Percentiles rank a stretch among this genome's conserved stretches.
Conservation (phyloP, 1,284 basidiomycete genomes). For the Ganoderma lucidum region DNA sequence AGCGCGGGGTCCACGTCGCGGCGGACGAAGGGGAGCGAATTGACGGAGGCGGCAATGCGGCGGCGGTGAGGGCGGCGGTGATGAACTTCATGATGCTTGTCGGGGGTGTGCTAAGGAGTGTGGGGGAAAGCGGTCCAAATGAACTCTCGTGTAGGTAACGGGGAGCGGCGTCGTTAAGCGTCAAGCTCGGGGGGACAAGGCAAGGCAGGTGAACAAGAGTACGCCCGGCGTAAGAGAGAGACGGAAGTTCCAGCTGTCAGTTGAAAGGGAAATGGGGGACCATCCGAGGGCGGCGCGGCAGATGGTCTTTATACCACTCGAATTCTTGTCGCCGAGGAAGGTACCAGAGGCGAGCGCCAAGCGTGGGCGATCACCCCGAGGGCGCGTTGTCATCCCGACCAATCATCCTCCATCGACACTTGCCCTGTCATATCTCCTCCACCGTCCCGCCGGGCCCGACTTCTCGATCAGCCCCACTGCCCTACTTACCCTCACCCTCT, state of each 20-base stretch:
- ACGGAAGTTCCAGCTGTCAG: conserved; percentile 14
- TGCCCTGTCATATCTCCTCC: not conserved
- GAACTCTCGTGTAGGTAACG: conserved; percentile 9
- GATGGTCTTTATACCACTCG: conserved; percentile 3
- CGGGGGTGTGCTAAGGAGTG: conserved; percentile 12
- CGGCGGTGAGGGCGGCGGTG: conserved; percentile 13
- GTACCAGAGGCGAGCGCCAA: not conserved
- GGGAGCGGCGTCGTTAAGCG: conserved; percentile 7
- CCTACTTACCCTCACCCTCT: not conserved
- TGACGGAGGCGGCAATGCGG: conserved; percentile 14
- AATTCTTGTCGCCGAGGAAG: not conserved
- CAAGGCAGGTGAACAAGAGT: conserved; percentile 2
- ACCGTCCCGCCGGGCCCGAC: not conserved
- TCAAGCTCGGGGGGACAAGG: conserved; percentile 9
- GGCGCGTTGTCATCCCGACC: conserved; percentile 11
- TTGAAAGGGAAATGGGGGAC: not conserved
- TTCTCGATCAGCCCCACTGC: not conserved
- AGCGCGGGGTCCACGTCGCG: conserved; percentile 47
- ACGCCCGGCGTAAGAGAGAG: conserved; percentile 17
- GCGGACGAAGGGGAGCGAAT: conserved; percentile 9
- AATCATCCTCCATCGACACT: not conserved
- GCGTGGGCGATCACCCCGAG: not conserved
- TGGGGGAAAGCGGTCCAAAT: conserved; percentile 1
- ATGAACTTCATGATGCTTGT: conserved; percentile 13
- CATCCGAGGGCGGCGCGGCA: not conserved